Evolutionary conservation across 176 grass and related monocot genomes (phyloP).

Genomic region (Zizania latifolia): DNA sequence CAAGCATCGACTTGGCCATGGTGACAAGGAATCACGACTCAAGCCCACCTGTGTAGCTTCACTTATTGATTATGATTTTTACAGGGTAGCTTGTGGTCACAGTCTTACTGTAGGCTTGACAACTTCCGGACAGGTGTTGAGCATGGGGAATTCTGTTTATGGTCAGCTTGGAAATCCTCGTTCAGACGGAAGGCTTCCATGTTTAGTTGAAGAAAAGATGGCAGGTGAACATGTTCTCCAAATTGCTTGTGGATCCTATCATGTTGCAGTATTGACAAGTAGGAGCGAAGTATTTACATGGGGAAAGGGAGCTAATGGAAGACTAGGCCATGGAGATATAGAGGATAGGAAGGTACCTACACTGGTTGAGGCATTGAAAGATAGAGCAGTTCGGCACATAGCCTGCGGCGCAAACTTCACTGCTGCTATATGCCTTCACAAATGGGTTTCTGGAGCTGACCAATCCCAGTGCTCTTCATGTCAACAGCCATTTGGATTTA

Average conservation of each 20-base stretch:
- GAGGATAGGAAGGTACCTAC: constrained; percentile 89
- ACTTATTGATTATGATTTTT: constrained; percentile 92
- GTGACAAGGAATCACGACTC: constrained; percentile 76
- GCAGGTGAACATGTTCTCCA: constrained; percentile 58
- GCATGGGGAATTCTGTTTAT: constrained; percentile 86
- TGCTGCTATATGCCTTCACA: constrained; percentile 77
- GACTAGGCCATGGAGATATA: constrained; percentile 88
- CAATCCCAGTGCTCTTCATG: constrained; percentile 87
- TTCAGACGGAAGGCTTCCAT: constrained; percentile 76
- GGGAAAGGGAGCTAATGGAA: constrained; percentile 95
- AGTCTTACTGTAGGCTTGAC: constrained; percentile 83
- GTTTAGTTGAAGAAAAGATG: constrained; percentile 67
- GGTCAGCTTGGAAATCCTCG: constrained; percentile 86
- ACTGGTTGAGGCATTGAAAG: constrained; percentile 72
- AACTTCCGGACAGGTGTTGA: constrained; percentile 76
- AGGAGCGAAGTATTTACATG: constrained; percentile 85
- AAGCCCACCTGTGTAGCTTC: constrained; percentile 87
- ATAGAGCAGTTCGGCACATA: constrained; percentile 71
- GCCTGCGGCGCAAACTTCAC: constrained; percentile 91
- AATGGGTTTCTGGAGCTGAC: constrained; percentile 70
- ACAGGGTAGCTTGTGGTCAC: constrained; percentile 79
- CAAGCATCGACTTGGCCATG: constrained; percentile 90
- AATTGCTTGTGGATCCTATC: constrained; percentile 84
- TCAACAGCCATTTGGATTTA: constrained; percentile 86
- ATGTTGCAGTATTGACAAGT: constrained; percentile 78